phyloP scores from a whole-genome alignment of 345 rosid species.

The Gossypium australe region DNA sequence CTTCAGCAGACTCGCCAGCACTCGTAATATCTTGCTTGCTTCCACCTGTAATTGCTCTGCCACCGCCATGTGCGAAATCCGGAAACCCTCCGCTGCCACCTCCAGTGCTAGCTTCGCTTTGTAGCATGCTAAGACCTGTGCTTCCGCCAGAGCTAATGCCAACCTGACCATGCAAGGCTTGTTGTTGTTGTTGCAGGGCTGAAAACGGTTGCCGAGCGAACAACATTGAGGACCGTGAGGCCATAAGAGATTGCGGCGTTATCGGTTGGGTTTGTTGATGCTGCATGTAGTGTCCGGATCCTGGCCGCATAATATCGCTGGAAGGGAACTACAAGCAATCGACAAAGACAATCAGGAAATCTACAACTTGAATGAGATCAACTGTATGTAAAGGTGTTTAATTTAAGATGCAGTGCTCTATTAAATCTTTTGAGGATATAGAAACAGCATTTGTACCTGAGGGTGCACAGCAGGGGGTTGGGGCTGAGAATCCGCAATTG shows the following conservation, averaged over 20 bases:
- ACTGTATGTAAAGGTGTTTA: too few relatives aligned
- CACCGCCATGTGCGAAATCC: constrained; percentile 46
- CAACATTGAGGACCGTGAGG: constrained; percentile 81
- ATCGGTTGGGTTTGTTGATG: constrained; percentile 87
- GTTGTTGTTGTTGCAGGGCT: constrained; percentile 74
- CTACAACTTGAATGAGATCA: neutral
- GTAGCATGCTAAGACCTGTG: constrained; percentile 56
- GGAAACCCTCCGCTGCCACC: constrained; percentile 77
- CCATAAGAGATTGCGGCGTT: constrained; percentile 84
- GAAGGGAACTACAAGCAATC: constrained; percentile 51
- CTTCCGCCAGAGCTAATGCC: constrained; percentile 75
- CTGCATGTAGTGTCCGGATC: constrained; percentile 66
- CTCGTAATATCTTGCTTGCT: constrained; percentile 79
- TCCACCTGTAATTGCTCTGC: constrained; percentile 42
- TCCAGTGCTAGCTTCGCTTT: constrained; percentile 47
- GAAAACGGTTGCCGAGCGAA: constrained; percentile 74
- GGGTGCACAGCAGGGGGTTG: constrained; percentile 73
- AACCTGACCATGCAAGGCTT: constrained; percentile 76
- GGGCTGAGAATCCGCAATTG: constrained; percentile 98
- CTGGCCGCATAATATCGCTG: constrained; percentile 68
- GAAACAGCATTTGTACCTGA: constrained; percentile 46
- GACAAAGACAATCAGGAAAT: constrained; percentile 1
- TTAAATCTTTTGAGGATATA: neutral
- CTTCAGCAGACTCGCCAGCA: constrained; percentile 49
- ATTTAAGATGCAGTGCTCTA: too few relatives aligned